These are phyloP conservation scores for Eragrostis curvula DNA, from an alignment of 176 grass and related monocot species.

Conservation along the genomic window DNA sequence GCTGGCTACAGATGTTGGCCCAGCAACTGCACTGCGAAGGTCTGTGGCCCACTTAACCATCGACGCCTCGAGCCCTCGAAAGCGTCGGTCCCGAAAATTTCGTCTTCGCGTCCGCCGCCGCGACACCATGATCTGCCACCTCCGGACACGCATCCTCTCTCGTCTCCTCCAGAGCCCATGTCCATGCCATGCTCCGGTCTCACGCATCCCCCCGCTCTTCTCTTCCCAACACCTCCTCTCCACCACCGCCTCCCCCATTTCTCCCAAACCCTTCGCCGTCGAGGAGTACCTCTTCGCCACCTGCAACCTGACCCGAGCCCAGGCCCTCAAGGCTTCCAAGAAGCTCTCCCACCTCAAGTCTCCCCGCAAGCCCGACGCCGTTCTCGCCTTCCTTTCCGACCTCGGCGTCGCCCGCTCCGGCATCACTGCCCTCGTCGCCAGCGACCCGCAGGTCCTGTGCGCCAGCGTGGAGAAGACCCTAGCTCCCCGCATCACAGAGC, in stretches of 20 bases:
- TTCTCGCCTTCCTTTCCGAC: conserved; percentile 33
- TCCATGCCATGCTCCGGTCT: no score
- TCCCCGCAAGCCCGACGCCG: conserved; percentile 33
- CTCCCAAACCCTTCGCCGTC: conserved; percentile 17
- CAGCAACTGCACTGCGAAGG: no score
- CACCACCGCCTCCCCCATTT: not conserved
- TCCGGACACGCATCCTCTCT: not conserved
- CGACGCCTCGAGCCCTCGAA: no score
- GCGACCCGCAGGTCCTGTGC: conserved; percentile 28
- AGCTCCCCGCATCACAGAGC: not conserved
- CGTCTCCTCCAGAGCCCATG: not conserved
- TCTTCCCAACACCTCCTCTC: conserved; percentile 5
- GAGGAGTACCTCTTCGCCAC: conserved; percentile 36
- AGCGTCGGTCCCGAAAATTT: no score
- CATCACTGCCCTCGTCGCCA: not conserved
- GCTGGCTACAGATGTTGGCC: no score
- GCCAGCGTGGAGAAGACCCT: conserved; percentile 26
- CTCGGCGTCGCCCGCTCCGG: conserved; percentile 15
- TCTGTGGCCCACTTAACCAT: no score
- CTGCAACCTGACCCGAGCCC: conserved; percentile 33
- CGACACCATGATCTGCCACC: not conserved
- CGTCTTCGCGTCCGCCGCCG: not conserved
- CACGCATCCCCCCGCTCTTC: not conserved
- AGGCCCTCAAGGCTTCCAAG: conserved; percentile 22
- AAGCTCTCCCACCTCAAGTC: conserved; percentile 19